Evolutionary conservation across 768 basidiomycete genomes (phyloP).

Genomic region (button mushroom (Agaricus bisporus)): DNA sequence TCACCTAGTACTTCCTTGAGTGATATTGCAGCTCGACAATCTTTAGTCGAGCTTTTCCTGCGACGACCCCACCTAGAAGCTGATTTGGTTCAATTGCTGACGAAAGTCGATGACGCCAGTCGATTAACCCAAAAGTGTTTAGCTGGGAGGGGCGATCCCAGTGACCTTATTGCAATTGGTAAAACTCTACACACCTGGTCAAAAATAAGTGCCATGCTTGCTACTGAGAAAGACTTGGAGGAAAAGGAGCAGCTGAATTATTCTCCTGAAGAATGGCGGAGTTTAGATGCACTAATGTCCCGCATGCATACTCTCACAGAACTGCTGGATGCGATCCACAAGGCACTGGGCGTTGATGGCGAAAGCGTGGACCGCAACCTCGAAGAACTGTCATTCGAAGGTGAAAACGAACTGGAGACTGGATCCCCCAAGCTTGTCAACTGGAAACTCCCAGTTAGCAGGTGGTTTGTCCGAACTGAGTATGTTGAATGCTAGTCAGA

Average conservation of each 20-base stretch:
- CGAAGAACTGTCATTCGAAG: slow-evolving; percentile 2
- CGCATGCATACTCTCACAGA: slow-evolving; percentile 43
- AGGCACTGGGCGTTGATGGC: slow-evolving; percentile 31
- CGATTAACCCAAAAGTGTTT: slow-evolving; percentile 77
- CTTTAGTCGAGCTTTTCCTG: slow-evolving; percentile 69
- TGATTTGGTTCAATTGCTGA: slow-evolving; percentile 53
- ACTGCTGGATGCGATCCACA: slow-evolving; percentile 52
- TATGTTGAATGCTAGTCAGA: slow-evolving; percentile 23
- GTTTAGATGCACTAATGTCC: slow-evolving; percentile 45
- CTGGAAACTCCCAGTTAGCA: slow-evolving; percentile 9
- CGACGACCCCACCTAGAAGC: slow-evolving; percentile 53
- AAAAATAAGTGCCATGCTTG: slow-evolving; percentile 41
- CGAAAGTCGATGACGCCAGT: slow-evolving; percentile 58
- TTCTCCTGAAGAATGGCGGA: slow-evolving; percentile 42
- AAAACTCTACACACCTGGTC: slow-evolving; percentile 58
- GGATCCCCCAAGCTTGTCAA: slow-evolving; percentile 1
- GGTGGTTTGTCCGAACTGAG: slow-evolving; percentile 57
- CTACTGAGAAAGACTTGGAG: slow-evolving; percentile 54
- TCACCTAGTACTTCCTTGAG: slow-evolving; percentile 73
- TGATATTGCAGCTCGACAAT: slow-evolving; percentile 71
- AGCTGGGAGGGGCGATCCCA: slow-evolving; percentile 57
- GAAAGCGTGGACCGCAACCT: slow-evolving; percentile 12
- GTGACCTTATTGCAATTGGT: slow-evolving; percentile 61
- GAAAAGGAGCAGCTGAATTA: slow-evolving; percentile 23
- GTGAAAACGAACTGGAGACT: slow-evolving; percentile 3